Base-by-base conservation (phyloP, 2,329 filamentous ascomycete genomes). In the Cytospora piceicola region DNA sequence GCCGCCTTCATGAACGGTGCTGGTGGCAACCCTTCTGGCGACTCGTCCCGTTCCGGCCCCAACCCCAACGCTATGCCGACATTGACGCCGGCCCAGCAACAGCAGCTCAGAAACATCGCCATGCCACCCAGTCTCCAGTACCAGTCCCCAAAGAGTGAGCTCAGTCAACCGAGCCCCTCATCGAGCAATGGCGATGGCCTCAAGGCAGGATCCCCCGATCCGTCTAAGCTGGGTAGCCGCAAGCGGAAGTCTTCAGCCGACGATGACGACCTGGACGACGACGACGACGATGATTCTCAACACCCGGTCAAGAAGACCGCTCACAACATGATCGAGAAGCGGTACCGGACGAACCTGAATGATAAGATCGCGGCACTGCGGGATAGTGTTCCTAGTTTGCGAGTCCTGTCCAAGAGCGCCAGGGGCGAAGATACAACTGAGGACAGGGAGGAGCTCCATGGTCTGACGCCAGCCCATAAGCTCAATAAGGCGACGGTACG, bases 261-360 rank as follows among this genome's bases (percentile, higher is more conserved):
- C n/a, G 73, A 78, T 17, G 82, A 84, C 6, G 83, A 88, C 27
- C 81, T 86, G 3, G 84, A 87, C n/a, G 85, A 88, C 58, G 86
- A 89, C 15, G 82, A 87, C 55, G 79, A 83, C 34, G 77, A 86
- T 59, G 84, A 83, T 70, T 85, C 81, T 71, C 88, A 83, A 36
- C 80, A 82, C 27, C 81, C 81, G 32, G 73, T 82, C 66, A 97
- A 97, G 83, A 97, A 97, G 83, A 96, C 94, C 36, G 93, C 94
- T 2, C 94, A 98, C 79, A 98, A 97, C 77, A 95, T 98, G 85
- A 97, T 98, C 69, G 94, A 98, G 80, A 98, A 97, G 83, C 84
- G 94, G 70, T 98, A 98, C 77, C 89, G 94, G 72, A 97, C 92
- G 62, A 98, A 98, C 74, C 83, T 98, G 65, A 98, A 98, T 74